phyloP scores from a whole-genome alignment of 2,329 filamentous ascomycete species.

The Zasmidium angulare region DNA sequence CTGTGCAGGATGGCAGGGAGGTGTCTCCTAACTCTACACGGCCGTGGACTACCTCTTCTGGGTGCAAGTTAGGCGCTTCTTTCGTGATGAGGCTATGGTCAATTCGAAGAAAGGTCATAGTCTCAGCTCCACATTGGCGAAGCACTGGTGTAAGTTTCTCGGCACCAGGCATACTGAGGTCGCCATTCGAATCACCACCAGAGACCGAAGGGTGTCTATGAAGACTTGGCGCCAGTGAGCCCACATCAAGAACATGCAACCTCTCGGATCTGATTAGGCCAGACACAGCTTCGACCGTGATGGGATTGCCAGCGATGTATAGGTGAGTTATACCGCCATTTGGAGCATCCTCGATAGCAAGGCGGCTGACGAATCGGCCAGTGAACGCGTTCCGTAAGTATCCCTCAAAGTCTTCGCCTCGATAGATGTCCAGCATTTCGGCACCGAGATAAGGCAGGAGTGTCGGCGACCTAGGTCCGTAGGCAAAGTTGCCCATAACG shows the following conservation, averaged over 20 bases:
- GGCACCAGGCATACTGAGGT: conserved; percentile 46
- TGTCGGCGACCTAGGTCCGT: conserved; percentile 25
- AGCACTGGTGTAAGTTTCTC: conserved; percentile 57
- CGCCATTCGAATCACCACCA: conserved; percentile 15
- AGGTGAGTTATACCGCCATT: conserved; percentile 60
- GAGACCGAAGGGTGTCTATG: conserved; percentile 28
- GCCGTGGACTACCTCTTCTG: conserved; percentile 25
- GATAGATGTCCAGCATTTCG: conserved; percentile 41
- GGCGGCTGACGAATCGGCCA: conserved; percentile 50
- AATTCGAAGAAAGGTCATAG: conserved; percentile 55
- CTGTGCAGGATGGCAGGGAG: conserved; percentile 21
- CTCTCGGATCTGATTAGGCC: conserved; percentile 52
- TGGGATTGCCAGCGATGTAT: conserved; percentile 56
- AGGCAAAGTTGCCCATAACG: not conserved
- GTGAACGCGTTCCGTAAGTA: conserved; percentile 52
- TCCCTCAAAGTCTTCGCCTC: conserved; percentile 52
- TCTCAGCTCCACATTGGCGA: conserved; percentile 46
- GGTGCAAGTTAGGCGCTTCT: conserved; percentile 32
- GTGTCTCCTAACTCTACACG: conserved; percentile 31
- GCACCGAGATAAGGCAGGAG: conserved; percentile 39
- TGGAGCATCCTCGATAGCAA: conserved; percentile 56
- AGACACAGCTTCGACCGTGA: conserved; percentile 58
- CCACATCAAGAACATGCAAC: conserved; percentile 57
- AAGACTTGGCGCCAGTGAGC: conserved; percentile 41
- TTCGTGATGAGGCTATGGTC: conserved; percentile 57